Conservation (phyloP, 2,329 filamentous ascomycete species). For the Fusarium buharicum region DNA sequence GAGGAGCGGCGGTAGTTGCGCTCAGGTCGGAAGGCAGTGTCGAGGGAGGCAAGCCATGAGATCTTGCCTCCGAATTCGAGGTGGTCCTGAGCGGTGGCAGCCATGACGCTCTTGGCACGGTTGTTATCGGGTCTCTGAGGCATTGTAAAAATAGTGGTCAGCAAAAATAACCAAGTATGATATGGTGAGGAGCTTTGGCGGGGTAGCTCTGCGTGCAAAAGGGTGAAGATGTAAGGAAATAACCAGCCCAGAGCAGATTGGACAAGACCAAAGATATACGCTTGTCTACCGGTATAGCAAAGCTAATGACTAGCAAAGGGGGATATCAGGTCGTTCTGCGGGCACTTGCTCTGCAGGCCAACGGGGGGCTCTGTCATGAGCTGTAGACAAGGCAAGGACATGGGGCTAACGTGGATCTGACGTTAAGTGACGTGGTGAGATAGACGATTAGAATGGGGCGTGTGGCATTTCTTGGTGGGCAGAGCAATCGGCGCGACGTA, state of each 20-base stretch:
- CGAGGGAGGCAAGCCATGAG: constrained; percentile 75
- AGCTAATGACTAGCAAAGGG: constrained; percentile 12
- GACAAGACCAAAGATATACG: constrained; percentile 38
- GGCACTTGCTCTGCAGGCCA: constrained; percentile 40
- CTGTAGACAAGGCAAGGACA: constrained; percentile 32
- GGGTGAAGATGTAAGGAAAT: constrained; percentile 27
- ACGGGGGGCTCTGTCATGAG: constrained; percentile 33
- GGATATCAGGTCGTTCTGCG: constrained; percentile 39
- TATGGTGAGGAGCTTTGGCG: constrained; percentile 30
- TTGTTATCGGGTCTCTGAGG: constrained; percentile 47
- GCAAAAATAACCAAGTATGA: constrained; percentile 19
- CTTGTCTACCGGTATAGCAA: constrained; percentile 22
- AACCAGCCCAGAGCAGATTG: constrained; percentile 18
- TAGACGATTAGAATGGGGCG: constrained; percentile 40
- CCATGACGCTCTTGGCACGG: constrained; percentile 58
- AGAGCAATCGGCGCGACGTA: constrained; percentile 40
- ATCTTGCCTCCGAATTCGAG: constrained; percentile 79
- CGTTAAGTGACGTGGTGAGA: constrained; percentile 47
- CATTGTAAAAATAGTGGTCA: constrained; percentile 48
- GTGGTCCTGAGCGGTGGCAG: constrained; percentile 82
- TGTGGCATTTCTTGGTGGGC: constrained; percentile 41
- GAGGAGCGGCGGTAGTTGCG: constrained; percentile 95
- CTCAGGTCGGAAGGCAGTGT: constrained; percentile 87
- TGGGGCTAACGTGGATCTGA: constrained; percentile 44
- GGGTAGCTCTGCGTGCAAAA: constrained; percentile 36